phyloP scores from a whole-genome alignment of 345 rosid species.

The Hirschfeldia incana region DNA sequence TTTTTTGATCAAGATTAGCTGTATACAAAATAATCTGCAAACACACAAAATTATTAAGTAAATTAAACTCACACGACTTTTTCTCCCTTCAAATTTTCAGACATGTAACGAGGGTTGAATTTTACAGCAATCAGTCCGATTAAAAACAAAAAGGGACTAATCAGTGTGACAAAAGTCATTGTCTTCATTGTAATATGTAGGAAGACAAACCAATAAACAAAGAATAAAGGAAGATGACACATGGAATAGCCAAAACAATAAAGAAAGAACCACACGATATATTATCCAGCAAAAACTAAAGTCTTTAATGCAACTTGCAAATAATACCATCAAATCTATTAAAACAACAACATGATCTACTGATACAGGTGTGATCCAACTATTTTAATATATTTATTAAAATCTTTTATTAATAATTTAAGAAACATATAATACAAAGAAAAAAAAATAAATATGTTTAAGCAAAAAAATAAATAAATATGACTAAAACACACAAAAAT shows the following conservation, averaged over 20 bases:
- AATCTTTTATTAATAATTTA: too few species aligned
- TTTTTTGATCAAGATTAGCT: background rate
- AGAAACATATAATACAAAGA: too few species aligned
- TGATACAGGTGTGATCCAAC: too few species aligned
- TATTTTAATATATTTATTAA: too few species aligned
- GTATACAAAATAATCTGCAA: background rate
- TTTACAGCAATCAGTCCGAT: background rate
- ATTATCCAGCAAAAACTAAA: background rate
- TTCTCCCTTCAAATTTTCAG: background rate
- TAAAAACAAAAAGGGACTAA: background rate
- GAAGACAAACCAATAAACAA: background rate
- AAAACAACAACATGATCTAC: too few species aligned
- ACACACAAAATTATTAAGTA: background rate
- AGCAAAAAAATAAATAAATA: too few species aligned
- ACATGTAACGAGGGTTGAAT: background rate
- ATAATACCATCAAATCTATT: too few species aligned
- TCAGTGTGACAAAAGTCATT: background rate
- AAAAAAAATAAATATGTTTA: too few species aligned
- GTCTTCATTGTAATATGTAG: background rate
- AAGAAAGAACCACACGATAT: too few species aligned
- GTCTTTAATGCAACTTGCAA: background rate
- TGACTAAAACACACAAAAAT: too few species aligned
- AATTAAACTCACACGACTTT: background rate
- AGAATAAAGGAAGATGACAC: background rate
- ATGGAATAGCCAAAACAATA: too few species aligned